phyloP scores from a whole-genome alignment of 306 rosid species.

The Trifolium dubium region DNA sequence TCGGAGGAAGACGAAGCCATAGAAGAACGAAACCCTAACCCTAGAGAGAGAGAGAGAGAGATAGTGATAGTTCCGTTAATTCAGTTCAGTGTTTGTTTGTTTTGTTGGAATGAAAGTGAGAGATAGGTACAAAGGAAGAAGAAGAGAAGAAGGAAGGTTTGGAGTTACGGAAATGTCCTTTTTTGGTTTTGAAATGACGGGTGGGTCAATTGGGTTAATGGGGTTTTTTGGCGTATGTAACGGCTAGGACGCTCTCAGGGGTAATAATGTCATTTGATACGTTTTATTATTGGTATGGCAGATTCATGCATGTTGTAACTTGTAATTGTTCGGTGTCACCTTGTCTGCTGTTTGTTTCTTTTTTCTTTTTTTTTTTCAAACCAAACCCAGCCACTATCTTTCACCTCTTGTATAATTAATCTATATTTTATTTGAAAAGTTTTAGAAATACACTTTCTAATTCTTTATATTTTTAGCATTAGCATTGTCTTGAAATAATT shows the following conservation, averaged over 20 bases:
- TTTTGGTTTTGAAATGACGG: conserved; percentile 33
- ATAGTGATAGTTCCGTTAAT: conserved; percentile 6
- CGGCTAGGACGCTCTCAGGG: conserved; percentile 86
- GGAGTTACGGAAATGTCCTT: conserved; percentile 57
- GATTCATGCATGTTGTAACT: conserved; percentile 41
- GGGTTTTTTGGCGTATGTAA: conserved; percentile 44
- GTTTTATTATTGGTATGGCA: conserved; percentile 46
- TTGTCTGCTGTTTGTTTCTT: conserved; percentile 43
- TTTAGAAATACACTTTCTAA: background rate
- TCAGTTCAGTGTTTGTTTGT: conserved; percentile 26
- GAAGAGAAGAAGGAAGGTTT: background rate
- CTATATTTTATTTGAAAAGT: background rate
- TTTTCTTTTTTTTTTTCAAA: background rate
- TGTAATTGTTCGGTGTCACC: conserved; percentile 39
- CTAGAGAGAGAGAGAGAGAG: conserved; percentile 21
- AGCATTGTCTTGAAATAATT: too few relatives aligned
- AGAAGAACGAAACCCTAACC: conserved; percentile 46
- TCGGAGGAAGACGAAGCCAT: conserved; percentile 97
- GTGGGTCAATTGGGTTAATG: conserved; percentile 16
- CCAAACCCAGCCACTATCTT: background rate
- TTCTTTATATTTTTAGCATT: background rate
- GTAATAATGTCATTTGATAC: conserved; percentile 34
- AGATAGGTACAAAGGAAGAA: conserved; percentile 46
- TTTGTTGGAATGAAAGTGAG: conserved; percentile 37
- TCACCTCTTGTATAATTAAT: background rate